These are phyloP conservation scores for Fusarium sp. DNA, from an alignment of 2,329 filamentous ascomycete species.

Conservation along the genomic window DNA sequence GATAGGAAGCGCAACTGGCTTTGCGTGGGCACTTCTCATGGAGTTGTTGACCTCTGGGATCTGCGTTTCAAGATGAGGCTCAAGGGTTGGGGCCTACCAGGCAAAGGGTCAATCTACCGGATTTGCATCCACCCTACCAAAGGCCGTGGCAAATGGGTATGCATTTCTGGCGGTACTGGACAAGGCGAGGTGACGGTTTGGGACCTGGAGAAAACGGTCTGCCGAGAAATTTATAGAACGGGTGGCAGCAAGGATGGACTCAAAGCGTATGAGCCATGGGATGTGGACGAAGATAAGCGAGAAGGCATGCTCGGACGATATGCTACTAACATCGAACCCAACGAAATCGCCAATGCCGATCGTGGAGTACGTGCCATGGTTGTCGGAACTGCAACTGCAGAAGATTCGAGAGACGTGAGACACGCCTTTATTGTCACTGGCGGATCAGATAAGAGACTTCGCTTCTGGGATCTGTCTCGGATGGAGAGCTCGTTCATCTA, in stretches of 20 bases:
- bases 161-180: slow-evolving; percentile 86
- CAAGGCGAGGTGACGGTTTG: slow-evolving; percentile 93
- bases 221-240: slow-evolving; percentile 86
- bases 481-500: slow-evolving; percentile 83
- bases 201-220: slow-evolving; percentile 91
- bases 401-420: slow-evolving; percentile 76
- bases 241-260: slow-evolving; percentile 68
- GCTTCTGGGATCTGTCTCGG: slow-evolving; percentile 90
- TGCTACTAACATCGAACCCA: slow-evolving; percentile 76
- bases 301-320: slow-evolving; percentile 90
- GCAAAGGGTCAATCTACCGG: slow-evolving; percentile 81
- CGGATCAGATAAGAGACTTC: slow-evolving; percentile 88
- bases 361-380: slow-evolving; percentile 80
- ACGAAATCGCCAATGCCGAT: slow-evolving; percentile 64
- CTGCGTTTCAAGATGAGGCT: slow-evolving; percentile 91
- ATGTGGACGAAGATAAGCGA: slow-evolving; percentile 88
- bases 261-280: slow-evolving; percentile 82
- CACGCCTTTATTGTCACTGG: slow-evolving; percentile 88
- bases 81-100: slow-evolving; percentile 87
- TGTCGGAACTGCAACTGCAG: slow-evolving; percentile 76
- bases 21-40: slow-evolving; percentile 89
- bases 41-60: slow-evolving; percentile 94
- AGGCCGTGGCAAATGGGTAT: slow-evolving; percentile 84
- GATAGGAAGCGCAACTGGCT: slow-evolving; percentile 91
- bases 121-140: slow-evolving; percentile 82